A percentile compares a stretch with the other conserved stretches of the same genome.
These are phyloP conservation scores for Aspergillus cavernicola DNA, from an alignment of 495 filamentous ascomycete genomes.

Conservation along the genomic window DNA sequence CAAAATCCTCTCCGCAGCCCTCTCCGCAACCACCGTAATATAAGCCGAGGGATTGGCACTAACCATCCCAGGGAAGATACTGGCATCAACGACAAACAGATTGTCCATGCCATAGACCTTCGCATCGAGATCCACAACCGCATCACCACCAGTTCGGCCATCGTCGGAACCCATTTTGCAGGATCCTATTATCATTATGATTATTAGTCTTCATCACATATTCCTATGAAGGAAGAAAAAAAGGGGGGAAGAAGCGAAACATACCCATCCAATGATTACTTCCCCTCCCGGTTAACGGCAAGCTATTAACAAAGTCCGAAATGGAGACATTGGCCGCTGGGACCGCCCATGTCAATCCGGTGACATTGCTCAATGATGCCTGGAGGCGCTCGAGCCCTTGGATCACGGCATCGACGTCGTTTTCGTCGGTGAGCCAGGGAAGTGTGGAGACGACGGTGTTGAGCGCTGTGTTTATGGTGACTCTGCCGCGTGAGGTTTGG, in stretches of 20 bases:
- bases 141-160: constrained; percentile 53
- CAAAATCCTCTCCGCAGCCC: constrained; percentile 36
- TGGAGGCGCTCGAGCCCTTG: constrained; percentile 9
- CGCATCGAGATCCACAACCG: constrained; percentile 62
- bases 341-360: constrained; percentile 9
- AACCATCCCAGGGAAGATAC: constrained; percentile 43
- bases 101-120: constrained; percentile 67
- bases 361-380: not conserved
- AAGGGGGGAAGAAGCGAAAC: not conserved
- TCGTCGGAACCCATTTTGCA: constrained; percentile 21
- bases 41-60: constrained; percentile 44
- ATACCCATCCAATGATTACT: constrained; percentile 21
- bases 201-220: too few species aligned
- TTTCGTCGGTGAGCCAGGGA: constrained; percentile 11
- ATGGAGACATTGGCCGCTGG: constrained; percentile 6
- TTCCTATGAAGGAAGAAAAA: not conserved
- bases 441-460: constrained; percentile 16
- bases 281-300: not conserved
- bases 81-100: constrained; percentile 43
- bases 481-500: constrained; percentile 13
- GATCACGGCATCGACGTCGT: constrained; percentile 15
- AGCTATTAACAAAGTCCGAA: constrained; percentile 6
- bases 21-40: constrained; percentile 43
- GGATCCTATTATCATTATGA: too few species aligned
- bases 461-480: constrained; percentile 12